Conservation (phyloP, 78 protist genomes). For the Pigoraptor vietnamica region DNA sequence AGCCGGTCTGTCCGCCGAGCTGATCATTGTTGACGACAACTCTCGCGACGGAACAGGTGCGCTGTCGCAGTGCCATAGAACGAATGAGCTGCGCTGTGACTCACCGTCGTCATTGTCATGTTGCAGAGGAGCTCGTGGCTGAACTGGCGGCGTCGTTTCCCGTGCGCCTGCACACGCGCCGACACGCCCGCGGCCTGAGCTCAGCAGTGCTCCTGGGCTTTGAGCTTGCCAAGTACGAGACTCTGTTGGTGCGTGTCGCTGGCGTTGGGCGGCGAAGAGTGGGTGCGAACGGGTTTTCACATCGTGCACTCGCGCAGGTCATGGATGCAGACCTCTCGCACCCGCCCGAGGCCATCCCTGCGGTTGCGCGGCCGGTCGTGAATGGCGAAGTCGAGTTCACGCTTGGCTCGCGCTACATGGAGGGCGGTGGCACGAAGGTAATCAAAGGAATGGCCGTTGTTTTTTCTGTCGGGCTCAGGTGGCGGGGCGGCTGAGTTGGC, state of each 20-base stretch:
- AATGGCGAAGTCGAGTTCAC: conserved; percentile 19
- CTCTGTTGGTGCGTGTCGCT: not conserved
- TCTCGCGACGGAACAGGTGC: conserved; percentile 19
- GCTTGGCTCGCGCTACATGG: conserved; percentile 28
- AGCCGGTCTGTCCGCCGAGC: conserved; percentile 8
- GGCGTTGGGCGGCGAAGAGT: too few relatives aligned
- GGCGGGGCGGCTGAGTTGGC: too few relatives aligned
- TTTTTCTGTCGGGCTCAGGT: too few relatives aligned
- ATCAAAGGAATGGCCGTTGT: not conserved
- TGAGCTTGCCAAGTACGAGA: not conserved
- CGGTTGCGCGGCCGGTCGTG: conserved; percentile 18
- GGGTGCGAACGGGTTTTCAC: too few relatives aligned
- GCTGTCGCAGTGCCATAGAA: too few relatives aligned
- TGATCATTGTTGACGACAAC: conserved; percentile 49
- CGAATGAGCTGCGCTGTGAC: too few relatives aligned
- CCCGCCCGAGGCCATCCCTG: conserved; percentile 37
- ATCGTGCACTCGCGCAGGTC: too few relatives aligned
- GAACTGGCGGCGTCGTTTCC: not conserved
- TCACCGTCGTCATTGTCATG: too few relatives aligned
- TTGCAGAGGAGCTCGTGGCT: not conserved
- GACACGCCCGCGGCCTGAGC: conserved; percentile 16
- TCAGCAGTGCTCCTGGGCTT: conserved; percentile 41
- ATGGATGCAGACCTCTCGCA: conserved; percentile 53
- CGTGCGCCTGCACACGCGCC: not conserved
- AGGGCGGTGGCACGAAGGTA: conserved; percentile 5